Percentiles rank a stretch among this genome's conserved stretches.
Evolutionary conservation across 2,329 filamentous ascomycete species (phyloP).

Genomic region (Alternaria alternata): DNA sequence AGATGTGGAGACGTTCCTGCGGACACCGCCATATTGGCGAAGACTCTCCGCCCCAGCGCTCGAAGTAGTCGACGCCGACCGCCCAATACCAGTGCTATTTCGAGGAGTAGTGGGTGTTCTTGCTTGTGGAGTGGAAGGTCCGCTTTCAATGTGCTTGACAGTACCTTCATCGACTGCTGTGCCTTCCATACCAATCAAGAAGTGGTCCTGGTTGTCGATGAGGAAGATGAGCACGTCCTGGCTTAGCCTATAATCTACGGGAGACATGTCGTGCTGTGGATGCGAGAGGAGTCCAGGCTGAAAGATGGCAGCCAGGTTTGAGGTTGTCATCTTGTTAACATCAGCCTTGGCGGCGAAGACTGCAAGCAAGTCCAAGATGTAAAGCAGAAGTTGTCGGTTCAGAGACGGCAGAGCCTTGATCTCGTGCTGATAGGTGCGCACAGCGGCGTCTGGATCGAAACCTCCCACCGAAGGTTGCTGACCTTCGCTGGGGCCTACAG

Average conservation of each 20-base stretch:
- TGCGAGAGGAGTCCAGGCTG: slow-evolving; percentile 96
- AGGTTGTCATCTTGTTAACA: slow-evolving; percentile 94
- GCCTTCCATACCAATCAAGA: slow-evolving; percentile 97
- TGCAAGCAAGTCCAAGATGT: slow-evolving; percentile 93
- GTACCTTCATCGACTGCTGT: slow-evolving; percentile 93
- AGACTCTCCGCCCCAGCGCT: slow-evolving; percentile 90
- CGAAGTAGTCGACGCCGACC: slow-evolving; percentile 72
- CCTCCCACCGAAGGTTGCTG: slow-evolving; percentile 74
- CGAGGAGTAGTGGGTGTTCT: slow-evolving; percentile 58
- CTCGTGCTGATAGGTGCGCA: slow-evolving; percentile 82
- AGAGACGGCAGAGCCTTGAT: slow-evolving; percentile 93
- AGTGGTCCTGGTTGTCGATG: slow-evolving; percentile 98
- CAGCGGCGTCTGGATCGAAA: slow-evolving; percentile 78
- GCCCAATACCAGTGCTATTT: slow-evolving; percentile 67
- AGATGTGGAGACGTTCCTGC: slow-evolving; percentile 90
- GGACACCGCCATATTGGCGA: slow-evolving; percentile 78
- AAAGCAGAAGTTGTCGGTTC: slow-evolving; percentile 91
- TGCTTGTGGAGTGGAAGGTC: slow-evolving; percentile 63
- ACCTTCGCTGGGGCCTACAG: slow-evolving; percentile 71
- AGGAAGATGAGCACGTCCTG: slow-evolving; percentile 97
- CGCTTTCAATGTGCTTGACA: slow-evolving; percentile 73
- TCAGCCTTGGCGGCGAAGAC: slow-evolving; percentile 98
- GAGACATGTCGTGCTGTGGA: slow-evolving; percentile 92
- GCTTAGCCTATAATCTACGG: slow-evolving; percentile 90
- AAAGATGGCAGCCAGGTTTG: slow-evolving; percentile 95